These are phyloP conservation scores for Tetragonia tetragonoides DNA, from an alignment of 148 eudicot species.

Conservation along the genomic window DNA sequence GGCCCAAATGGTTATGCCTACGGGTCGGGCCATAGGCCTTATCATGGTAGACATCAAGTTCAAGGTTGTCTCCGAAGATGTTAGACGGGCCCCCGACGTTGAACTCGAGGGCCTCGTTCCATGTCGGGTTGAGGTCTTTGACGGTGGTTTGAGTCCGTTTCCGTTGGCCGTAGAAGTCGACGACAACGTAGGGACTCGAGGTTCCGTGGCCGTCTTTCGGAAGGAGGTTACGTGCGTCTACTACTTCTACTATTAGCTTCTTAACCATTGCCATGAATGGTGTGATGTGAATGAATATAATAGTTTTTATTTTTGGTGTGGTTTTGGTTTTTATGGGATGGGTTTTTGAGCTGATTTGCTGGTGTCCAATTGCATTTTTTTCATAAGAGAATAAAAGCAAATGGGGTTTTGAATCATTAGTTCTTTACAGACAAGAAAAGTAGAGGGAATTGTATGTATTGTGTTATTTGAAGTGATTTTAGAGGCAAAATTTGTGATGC, in stretches of 20 bases:
- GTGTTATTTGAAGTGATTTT: background rate
- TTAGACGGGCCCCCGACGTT: constrained; percentile 51
- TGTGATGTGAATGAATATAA: constrained; percentile 14
- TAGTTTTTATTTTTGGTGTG: background rate
- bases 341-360: background rate
- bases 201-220: constrained; percentile 94
- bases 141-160: constrained; percentile 52
- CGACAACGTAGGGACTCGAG: constrained; percentile 72
- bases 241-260: constrained; percentile 72
- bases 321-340: background rate
- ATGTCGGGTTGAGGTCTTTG: constrained; percentile 61
- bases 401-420: background rate
- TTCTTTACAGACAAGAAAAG: background rate
- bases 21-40: constrained; percentile 66
- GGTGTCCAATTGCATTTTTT: too few relatives aligned
- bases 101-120: constrained; percentile 79
- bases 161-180: constrained; percentile 79
- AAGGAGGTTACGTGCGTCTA: constrained; percentile 64
- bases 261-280: constrained; percentile 26
- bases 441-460: background rate
- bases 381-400: background rate
- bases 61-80: constrained; percentile 66
- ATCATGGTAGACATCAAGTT: constrained; percentile 74
- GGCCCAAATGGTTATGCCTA: constrained; percentile 65
- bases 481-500: background rate